Conservation (phyloP, 2,329 filamentous ascomycete species). For the Fusarium denticulatum region DNA sequence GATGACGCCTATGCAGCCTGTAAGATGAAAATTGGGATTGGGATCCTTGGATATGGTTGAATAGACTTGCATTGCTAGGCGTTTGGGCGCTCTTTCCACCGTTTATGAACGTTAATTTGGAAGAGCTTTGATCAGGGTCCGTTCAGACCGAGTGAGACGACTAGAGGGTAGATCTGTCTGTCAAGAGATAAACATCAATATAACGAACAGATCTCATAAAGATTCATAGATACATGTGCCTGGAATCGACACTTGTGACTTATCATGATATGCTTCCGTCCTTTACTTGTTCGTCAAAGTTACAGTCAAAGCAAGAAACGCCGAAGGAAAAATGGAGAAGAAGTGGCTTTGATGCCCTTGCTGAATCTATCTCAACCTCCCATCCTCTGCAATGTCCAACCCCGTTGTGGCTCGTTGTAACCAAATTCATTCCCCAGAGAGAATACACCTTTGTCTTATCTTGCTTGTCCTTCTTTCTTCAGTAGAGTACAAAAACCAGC, state of each 20-base stretch:
- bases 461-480: not conserved
- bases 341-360: not conserved
- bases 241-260: not conserved
- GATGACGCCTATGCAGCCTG: conserved; percentile 60
- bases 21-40: conserved; percentile 32
- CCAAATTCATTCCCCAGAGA: conserved; percentile 12
- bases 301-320: not conserved
- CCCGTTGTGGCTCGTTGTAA: not conserved
- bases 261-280: not conserved
- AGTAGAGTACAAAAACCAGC: conserved; percentile 11
- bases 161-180: not conserved
- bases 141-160: not conserved
- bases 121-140: not conserved
- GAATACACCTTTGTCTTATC: conserved; percentile 21
- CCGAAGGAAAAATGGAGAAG: not conserved
- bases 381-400: not conserved
- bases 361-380: conserved; percentile 13
- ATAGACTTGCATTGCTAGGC: conserved; percentile 50
- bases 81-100: conserved; percentile 40
- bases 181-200: not conserved
- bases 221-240: not conserved
- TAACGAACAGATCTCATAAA: not conserved
- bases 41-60: conserved; percentile 27
- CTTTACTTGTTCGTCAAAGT: not conserved
- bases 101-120: conserved; percentile 9